These are phyloP conservation scores for Hypoxylon sp. DNA, from an alignment of 2,329 filamentous ascomycete genomes.

Conservation along the genomic window DNA sequence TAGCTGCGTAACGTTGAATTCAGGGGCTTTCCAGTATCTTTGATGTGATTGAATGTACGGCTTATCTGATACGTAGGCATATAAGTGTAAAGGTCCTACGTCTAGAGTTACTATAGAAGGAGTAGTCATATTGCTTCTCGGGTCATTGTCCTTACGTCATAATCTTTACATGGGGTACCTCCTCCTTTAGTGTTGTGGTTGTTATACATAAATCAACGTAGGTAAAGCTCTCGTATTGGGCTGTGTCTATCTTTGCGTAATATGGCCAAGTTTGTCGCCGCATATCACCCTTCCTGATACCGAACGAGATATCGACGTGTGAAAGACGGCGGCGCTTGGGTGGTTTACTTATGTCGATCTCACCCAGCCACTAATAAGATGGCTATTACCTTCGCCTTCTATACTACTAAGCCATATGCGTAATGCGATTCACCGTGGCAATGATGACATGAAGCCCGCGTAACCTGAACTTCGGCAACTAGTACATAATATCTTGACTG, in stretches of 20 bases:
- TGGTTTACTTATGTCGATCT: neutral
- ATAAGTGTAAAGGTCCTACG: neutral
- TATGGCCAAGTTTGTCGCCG: neutral
- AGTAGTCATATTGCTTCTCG: neutral
- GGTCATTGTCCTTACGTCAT: neutral
- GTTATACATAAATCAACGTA: neutral
- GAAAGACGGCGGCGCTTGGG: neutral
- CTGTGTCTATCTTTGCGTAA: neutral
- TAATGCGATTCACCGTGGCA: neutral
- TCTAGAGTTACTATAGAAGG: neutral
- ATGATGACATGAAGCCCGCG: constrained; percentile 11
- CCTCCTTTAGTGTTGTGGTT: neutral
- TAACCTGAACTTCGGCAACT: neutral
- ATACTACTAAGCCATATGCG: neutral
- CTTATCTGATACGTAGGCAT: neutral
- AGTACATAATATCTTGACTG: neutral
- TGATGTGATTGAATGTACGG: neutral
- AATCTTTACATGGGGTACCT: too few species aligned
- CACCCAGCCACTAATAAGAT: constrained; percentile 5
- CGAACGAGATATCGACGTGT: neutral
- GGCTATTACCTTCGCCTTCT: neutral
- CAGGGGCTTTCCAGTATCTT: neutral
- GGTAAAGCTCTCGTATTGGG: neutral
- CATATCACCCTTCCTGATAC: constrained; percentile 3
- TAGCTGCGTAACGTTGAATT: neutral